Evolutionary conservation across 306 rosid species (phyloP).

Genomic region (Glycine soja): DNA sequence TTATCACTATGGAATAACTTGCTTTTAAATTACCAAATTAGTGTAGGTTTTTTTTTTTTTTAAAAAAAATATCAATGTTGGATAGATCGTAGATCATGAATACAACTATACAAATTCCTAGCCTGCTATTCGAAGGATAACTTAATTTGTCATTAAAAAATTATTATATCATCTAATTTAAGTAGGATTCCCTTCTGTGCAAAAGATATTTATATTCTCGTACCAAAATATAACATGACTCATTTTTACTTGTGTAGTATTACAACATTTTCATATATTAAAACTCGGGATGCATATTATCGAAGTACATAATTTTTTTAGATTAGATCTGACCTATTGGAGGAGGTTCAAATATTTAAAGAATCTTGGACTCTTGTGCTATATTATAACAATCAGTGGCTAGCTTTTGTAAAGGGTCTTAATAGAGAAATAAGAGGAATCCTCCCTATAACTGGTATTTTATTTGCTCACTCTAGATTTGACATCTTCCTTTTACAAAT

Average conservation of each 20-base stretch:
- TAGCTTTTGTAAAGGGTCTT: not conserved
- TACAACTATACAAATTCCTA: too few relatives aligned
- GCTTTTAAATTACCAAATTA: too few relatives aligned
- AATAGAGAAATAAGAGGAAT: not conserved
- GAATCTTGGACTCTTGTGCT: slow-evolving; percentile 38
- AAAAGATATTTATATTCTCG: too few relatives aligned
- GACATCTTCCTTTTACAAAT: slow-evolving; percentile 48
- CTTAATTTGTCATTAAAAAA: too few relatives aligned
- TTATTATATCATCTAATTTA: too few relatives aligned
- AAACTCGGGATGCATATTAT: slow-evolving; percentile 7
- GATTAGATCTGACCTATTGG: slow-evolving; percentile 38
- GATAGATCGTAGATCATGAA: too few relatives aligned
- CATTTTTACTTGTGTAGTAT: not conserved
- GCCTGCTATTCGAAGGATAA: too few relatives aligned
- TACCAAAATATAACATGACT: too few relatives aligned
- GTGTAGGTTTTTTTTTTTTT: too few relatives aligned
- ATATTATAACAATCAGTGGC: not conserved
- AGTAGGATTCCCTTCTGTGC: too few relatives aligned
- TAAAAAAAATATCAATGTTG: too few relatives aligned
- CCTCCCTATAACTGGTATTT: slow-evolving; percentile 23
- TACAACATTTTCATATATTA: not conserved
- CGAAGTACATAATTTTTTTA: slow-evolving; percentile 39
- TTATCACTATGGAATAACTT: too few relatives aligned
- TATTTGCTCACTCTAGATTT: slow-evolving; percentile 49
- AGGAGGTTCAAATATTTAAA: slow-evolving; percentile 43